Evolutionary conservation across 2,329 filamentous ascomycete genomes (phyloP).

Genomic region (Thielaviopsis euricoi): DNA sequence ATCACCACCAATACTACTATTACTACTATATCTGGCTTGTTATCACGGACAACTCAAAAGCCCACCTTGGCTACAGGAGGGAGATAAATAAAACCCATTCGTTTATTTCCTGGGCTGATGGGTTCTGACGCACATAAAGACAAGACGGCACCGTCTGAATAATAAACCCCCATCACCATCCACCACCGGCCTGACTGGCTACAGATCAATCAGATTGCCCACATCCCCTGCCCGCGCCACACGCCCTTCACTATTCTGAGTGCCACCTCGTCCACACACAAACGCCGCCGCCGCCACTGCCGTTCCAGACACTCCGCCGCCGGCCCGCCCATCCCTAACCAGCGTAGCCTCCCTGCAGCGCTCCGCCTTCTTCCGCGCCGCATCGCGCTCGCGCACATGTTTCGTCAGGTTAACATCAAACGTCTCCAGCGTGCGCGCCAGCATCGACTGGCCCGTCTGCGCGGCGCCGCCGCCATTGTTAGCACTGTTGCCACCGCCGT

Average conservation of each 20-base stretch:
- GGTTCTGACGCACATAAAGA: not conserved
- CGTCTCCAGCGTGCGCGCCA: not conserved
- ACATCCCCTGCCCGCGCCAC: not conserved
- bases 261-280: not conserved
- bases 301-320: not conserved
- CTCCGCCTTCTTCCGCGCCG: not conserved
- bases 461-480: not conserved
- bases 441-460: not conserved
- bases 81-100: not conserved
- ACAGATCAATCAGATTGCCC: not conserved
- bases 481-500: not conserved
- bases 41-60: too few relatives aligned
- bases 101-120: not conserved
- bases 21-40: too few relatives aligned
- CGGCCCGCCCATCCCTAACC: too few relatives aligned
- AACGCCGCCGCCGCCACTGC: not conserved
- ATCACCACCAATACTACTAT: too few relatives aligned
- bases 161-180: too few relatives aligned
- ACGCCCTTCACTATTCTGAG: not conserved
- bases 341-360: not conserved
- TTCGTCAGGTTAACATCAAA: not conserved
- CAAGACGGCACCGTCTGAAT: not conserved
- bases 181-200: not conserved
- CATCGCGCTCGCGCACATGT: not conserved
- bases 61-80: too few relatives aligned